Evolutionary conservation across 257 asterid genomes (phyloP).

Genomic region (Handroanthus guayacan): DNA sequence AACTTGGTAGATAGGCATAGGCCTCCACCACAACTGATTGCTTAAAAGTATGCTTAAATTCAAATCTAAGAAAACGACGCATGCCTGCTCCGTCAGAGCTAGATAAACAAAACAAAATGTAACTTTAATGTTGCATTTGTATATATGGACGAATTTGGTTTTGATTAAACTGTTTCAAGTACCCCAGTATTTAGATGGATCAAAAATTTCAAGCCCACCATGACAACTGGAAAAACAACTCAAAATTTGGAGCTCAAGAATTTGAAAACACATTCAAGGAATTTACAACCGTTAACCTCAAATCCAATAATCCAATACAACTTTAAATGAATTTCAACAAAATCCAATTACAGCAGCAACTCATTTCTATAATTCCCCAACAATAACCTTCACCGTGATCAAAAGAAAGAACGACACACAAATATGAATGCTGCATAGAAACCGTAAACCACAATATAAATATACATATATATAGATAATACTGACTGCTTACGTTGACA

Average conservation of each 20-base stretch:
- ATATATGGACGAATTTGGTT: too few species aligned
- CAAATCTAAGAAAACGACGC: slow-evolving; percentile 3
- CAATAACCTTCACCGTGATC: not conserved
- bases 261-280: too few species aligned
- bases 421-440: not conserved
- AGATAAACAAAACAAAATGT: not conserved
- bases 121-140: not conserved
- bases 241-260: too few species aligned
- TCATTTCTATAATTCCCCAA: not conserved
- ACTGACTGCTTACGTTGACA: slow-evolving; percentile 55
- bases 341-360: not conserved
- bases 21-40: not conserved
- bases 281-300: too few species aligned
- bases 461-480: too few species aligned
- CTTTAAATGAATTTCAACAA: not conserved
- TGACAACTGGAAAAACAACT: too few species aligned
- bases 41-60: slow-evolving; percentile 12
- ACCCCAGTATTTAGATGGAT: too few species aligned
- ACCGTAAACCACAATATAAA: not conserved
- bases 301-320: too few species aligned
- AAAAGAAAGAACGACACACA: not conserved
- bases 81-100: not conserved
- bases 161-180: too few species aligned
- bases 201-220: too few species aligned
- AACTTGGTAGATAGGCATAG: not conserved